Base-by-base conservation (phyloP, 2,329 filamentous ascomycete species). In the Blastomyces parvus region DNA sequence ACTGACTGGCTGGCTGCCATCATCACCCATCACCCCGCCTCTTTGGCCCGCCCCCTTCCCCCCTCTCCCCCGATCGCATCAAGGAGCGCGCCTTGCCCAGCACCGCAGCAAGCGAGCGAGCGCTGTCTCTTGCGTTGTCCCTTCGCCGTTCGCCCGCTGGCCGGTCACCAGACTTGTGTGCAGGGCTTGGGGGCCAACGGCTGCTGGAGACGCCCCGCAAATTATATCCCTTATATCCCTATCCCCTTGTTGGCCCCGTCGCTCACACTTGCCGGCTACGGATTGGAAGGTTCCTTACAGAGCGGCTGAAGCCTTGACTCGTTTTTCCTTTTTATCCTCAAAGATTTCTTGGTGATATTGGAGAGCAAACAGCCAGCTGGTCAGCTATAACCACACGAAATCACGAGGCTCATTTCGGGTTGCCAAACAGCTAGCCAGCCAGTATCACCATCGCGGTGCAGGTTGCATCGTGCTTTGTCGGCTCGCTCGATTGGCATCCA, bases 101-200 rank as follows among this genome's bases (percentile, higher is more conserved):
- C 22, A 40, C 33, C 55, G n/a, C n/a, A n/a, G n/a, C n/a, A n/a
- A n/a, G n/a, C n/a, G n/a, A n/a, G n/a, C n/a, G 13, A 13, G n/a
- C 2, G 22, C 38, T 64, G 63, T 63, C 58, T 63, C 55, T 58
- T 63, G 63, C 22, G 63, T 63, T 64, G 63, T 60, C 61, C 36
- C 48, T n/a, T 58, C 58, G 38, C 52, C 57, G 58, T 63, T 64
- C 33, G 63, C 42, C 63, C 55, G 40, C 59, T 59, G 30, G 42
- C 58, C 27, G 19, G 63, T 64, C 63, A 64, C 61, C 63, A 56
- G 64, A 62, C 60, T 64, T 40, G 22, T 38, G 40, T 60, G 59
- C 59, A 59, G 44, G 55, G 62, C 62, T 38, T 1, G 33, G 0
- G 40, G 19, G 25, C 44, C 53, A 52, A 36, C 22, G 8, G 50